These are phyloP conservation scores for Phyllostachys edulis DNA, from an alignment of 176 grass and related monocot species.

Conservation along the genomic window DNA sequence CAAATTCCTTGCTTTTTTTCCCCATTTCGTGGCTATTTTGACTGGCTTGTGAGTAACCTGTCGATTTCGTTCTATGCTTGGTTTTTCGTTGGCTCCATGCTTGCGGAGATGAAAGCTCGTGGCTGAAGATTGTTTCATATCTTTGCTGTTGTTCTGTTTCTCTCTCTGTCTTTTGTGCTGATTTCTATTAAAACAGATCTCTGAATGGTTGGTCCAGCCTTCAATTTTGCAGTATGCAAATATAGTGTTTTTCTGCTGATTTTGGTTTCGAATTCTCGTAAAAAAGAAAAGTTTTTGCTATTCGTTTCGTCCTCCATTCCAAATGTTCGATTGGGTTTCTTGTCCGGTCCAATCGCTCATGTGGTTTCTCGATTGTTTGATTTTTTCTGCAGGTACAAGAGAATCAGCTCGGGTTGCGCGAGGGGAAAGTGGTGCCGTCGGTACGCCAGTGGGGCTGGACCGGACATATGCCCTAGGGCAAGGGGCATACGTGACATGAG, in stretches of 20 bases:
- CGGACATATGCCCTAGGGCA: no score
- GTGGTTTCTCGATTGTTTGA: background rate
- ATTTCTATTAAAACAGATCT: conserved; percentile 5
- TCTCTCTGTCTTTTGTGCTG: background rate
- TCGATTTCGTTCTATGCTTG: no score
- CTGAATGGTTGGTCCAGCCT: background rate
- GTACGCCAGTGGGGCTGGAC: no score
- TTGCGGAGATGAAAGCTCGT: no score
- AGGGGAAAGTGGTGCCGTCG: no score
- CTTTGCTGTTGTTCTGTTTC: background rate
- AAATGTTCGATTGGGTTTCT: conserved; percentile 26
- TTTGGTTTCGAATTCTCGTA: conserved; percentile 16
- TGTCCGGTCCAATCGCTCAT: conserved; percentile 27
- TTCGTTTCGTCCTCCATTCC: background rate
- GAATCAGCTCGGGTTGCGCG: conserved; percentile 52
- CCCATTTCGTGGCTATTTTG: no score
- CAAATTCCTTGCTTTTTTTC: no score
- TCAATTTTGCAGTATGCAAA: background rate
- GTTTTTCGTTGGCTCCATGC: no score
- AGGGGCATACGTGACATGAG: no score
- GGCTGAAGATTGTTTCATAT: no score
- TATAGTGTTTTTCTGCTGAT: background rate
- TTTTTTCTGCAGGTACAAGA: conserved; percentile 53
- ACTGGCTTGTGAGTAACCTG: no score
- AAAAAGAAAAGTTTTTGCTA: background rate